phyloP scores from a whole-genome alignment of 257 asterid species.

The Nicotiana paniculata region DNA sequence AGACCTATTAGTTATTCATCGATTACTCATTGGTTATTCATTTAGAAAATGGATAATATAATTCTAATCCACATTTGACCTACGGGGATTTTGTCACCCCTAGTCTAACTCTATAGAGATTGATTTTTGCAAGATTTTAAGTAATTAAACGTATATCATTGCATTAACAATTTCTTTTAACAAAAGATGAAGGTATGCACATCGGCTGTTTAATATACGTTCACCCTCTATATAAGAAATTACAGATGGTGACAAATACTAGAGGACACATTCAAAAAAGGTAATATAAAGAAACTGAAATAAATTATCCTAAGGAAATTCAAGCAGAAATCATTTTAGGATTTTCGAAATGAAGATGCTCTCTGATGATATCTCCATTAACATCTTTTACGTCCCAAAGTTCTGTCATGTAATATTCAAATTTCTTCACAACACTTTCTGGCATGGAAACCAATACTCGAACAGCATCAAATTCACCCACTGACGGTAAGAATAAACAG shows the following conservation, averaged over 20 bases:
- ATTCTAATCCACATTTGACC: too few relatives aligned
- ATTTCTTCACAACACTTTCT: conserved; percentile 34
- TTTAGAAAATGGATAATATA: too few relatives aligned
- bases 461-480: conserved; percentile 34
- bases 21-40: too few relatives aligned
- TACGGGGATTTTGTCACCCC: too few relatives aligned
- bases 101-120: background rate
- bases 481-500: conserved; percentile 60
- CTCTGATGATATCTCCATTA: conserved; percentile 29
- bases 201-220: background rate
- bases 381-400: conserved; percentile 11
- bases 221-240: background rate
- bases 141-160: background rate
- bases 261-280: background rate
- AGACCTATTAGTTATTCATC: too few relatives aligned
- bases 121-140: background rate
- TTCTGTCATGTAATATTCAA: conserved; percentile 57
- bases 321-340: conserved; percentile 34
- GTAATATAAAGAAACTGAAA: background rate
- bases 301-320: background rate
- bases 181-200: background rate
- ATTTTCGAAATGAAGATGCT: conserved; percentile 26
- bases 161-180: background rate
- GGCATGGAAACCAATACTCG: conserved; percentile 76
- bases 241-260: background rate